Evolutionary conservation across 2,329 filamentous ascomycete genomes (phyloP).

Genomic region (Graphilbum ipis-grandicollis): DNA sequence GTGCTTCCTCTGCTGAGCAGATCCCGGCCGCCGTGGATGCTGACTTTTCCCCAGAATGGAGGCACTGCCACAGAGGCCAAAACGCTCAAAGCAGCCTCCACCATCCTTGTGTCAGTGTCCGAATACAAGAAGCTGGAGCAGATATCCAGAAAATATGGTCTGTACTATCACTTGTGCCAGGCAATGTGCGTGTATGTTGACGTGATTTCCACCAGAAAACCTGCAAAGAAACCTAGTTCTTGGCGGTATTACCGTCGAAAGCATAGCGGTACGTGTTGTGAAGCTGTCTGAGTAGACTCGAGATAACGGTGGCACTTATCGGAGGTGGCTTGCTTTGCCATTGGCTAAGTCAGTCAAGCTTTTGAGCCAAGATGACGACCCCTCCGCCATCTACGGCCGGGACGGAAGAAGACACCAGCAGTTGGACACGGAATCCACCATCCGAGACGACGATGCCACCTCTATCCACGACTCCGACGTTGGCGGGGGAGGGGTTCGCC

Average conservation of each 20-base stretch:
- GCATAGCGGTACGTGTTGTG: conserved; percentile 21
- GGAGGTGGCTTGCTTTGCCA: no score
- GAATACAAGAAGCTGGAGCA: conserved; percentile 45
- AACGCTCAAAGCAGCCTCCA: neutral
- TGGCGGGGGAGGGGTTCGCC: no score
- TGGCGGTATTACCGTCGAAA: conserved; percentile 28
- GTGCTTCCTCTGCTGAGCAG: neutral
- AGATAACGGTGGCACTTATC: no score
- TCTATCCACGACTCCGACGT: no score
- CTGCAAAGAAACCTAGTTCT: conserved; percentile 24
- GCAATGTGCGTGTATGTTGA: neutral
- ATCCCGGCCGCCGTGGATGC: neutral
- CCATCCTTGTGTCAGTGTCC: conserved; percentile 25
- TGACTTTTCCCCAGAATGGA: neutral
- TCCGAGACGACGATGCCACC: no score
- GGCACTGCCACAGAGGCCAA: conserved; percentile 20
- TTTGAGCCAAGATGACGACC: conserved; percentile 13
- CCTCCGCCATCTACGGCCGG: no score
- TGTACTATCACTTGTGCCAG: neutral
- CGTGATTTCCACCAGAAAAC: neutral
- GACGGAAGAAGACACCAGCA: no score
- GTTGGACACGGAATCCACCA: no score
- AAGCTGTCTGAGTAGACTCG: no score
- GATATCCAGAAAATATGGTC: conserved; percentile 36
- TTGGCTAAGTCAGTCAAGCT: no score